Evolutionary conservation across 495 filamentous ascomycete genomes (phyloP), one percentile per base, ranked within the genome.

Genomic region (Penicillium turbatum): DNA sequence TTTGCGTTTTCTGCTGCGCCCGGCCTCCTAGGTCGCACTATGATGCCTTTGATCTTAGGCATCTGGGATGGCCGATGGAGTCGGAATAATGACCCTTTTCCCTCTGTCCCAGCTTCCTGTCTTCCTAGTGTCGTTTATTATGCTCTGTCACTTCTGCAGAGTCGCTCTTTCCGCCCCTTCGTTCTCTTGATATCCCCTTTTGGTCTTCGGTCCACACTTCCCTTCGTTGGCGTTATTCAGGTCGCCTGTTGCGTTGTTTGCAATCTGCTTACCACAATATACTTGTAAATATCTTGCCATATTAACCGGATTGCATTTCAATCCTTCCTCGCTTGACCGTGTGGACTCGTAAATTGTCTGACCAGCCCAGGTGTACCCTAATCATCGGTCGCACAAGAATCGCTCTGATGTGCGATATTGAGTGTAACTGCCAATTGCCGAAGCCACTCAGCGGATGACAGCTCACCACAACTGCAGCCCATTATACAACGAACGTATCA

Each of bases 131-230:
- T 44, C 24, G 29, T 52, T 15, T 48, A 17, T 21, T 31, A 21
- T 31, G 40, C n/a, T 12, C n/a, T 31, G 37, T 41, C 15, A 37
- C 11, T 26, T 6, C 6, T 19, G 31, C 46, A 37, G 36, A 50
- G 26, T 27, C 24, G 3, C 39, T 27, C 6, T 12, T 42, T 49
- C 31, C n/a, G 47, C 21, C 15, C 32, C n/a, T 8, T 12, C 15
- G n/a, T 54, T 54, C 15, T 65, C 56, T 63, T 55, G 56, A 65
- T 65, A 65, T 65, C 59, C 62, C 50, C 34, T 6, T 43, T 54
- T 41, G 39, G 47, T 46, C 45, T 37, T 32, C 17, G 38, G 26
- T 40, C 26, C 30, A 35, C 38, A 15, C 27, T 35, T 34, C 16
- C 39, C 13, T 42, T 46, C 48, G 26, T 58, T 40, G 63, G 58